Evolutionary conservation across 2,329 filamentous ascomycete species (phyloP).

Genomic region (Calcarisporium arbuscula): DNA sequence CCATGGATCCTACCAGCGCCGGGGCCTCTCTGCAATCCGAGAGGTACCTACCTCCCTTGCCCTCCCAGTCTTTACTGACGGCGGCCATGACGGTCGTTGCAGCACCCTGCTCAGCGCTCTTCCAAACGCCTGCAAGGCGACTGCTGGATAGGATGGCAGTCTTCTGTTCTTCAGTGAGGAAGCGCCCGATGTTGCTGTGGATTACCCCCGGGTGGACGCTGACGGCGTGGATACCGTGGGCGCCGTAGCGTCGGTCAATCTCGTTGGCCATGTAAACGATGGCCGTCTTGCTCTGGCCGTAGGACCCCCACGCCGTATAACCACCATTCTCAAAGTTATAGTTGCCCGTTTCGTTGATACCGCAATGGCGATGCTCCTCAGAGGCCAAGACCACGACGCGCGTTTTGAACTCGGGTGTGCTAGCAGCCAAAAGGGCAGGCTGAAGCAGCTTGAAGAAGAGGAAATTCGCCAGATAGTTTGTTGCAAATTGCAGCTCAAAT

Average conservation of each 20-base stretch:
- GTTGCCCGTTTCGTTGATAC: conserved; percentile 10
- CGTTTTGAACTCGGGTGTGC: conserved; percentile 13
- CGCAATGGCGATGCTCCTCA: conserved; percentile 12
- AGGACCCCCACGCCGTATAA: conserved; percentile 28
- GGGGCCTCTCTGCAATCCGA: conserved; percentile 12
- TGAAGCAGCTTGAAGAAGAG: conserved; percentile 35
- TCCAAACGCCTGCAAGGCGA: conserved; percentile 5
- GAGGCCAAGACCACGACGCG: conserved; percentile 28
- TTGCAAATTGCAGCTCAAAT: conserved; percentile 35
- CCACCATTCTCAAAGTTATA: conserved; percentile 17
- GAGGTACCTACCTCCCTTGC: conserved; percentile 39
- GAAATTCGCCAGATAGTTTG: conserved; percentile 39
- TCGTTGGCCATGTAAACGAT: conserved; percentile 45
- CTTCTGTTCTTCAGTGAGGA: conserved; percentile 2
- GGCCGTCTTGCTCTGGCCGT: conserved; percentile 44
- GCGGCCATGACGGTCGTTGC: conserved; percentile 39
- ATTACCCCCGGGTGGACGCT: conserved; percentile 42
- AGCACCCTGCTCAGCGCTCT: conserved; percentile 33
- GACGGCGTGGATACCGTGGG: conserved; percentile 33
- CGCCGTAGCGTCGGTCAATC: conserved; percentile 41
- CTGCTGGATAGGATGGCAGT: conserved; percentile 4
- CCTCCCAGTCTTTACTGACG: conserved; percentile 31
- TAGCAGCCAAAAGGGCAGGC: conserved; percentile 26
- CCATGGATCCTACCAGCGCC: conserved; percentile 5
- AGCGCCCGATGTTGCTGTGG: conserved; percentile 8